Evolutionary conservation across 2,329 filamentous ascomycete species (phyloP).

Genomic region (Colletotrichum theobromicola): DNA sequence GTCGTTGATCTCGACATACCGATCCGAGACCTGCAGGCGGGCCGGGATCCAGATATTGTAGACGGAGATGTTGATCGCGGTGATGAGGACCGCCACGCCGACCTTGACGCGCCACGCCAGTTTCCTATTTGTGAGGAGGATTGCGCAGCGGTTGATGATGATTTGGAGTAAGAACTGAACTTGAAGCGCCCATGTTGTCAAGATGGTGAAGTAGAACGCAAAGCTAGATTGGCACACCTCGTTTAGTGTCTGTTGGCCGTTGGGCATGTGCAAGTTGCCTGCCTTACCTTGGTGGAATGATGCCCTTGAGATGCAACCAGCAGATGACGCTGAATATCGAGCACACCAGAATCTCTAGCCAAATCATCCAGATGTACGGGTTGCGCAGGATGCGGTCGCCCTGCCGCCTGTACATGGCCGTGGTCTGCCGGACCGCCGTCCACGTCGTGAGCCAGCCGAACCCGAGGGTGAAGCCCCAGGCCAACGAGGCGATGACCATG

Average conservation of each 20-base stretch:
- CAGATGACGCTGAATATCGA: conserved; percentile 45
- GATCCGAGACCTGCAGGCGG: conserved; percentile 45
- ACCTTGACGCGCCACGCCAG: conserved; percentile 47
- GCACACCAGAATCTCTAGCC: conserved; percentile 48
- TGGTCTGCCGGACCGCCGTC: conserved; percentile 40
- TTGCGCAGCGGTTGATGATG: conserved; percentile 56
- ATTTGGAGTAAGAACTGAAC: conserved; percentile 58
- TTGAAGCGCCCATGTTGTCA: conserved; percentile 42
- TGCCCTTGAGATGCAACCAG: conserved; percentile 23
- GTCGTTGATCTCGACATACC: conserved; percentile 49
- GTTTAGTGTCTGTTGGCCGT: background rate
- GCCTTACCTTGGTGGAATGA: conserved; percentile 21
- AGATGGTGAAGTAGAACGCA: conserved; percentile 20
- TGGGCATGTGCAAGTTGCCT: background rate
- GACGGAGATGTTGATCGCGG: conserved; percentile 55
- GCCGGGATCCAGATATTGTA: conserved; percentile 61
- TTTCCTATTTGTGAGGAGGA: conserved; percentile 46
- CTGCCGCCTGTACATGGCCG: conserved; percentile 36
- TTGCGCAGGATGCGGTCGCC: conserved; percentile 36
- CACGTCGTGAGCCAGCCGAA: conserved; percentile 44
- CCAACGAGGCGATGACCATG: conserved; percentile 34
- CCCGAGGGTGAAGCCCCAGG: conserved; percentile 44
- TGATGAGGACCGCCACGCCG: conserved; percentile 48
- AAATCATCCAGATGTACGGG: conserved; percentile 52
- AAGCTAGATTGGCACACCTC: background rate